Conservation (phyloP, 169 alveolate species). For the Plasmodium berghei region DNA sequence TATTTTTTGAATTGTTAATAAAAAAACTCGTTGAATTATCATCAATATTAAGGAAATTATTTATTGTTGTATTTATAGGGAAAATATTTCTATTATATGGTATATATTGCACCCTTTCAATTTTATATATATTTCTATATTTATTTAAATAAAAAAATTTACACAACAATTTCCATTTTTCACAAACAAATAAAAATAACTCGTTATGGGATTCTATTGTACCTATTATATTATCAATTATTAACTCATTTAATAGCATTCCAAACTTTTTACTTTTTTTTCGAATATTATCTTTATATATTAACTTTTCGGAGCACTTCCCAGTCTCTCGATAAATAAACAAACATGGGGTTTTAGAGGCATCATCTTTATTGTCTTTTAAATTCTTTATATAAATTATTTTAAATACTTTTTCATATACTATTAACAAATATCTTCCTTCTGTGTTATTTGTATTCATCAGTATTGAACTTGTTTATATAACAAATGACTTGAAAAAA, state of each 20-base stretch:
- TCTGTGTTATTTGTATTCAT: constrained; percentile 74
- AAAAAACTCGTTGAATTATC: constrained; percentile 52
- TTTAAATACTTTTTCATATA: constrained; percentile 76
- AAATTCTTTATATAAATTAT: constrained; percentile 70
- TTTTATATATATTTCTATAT: constrained; percentile 69
- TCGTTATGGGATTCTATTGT: constrained; percentile 40
- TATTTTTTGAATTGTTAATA: constrained; percentile 25
- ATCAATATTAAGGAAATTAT: constrained; percentile 54
- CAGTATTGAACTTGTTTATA: constrained; percentile 11
- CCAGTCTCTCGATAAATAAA: constrained; percentile 61
- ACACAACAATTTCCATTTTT: constrained; percentile 64
- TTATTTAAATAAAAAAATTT: constrained; percentile 64
- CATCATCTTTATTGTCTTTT: constrained; percentile 62
- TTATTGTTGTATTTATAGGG: constrained; percentile 36
- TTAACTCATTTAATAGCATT: constrained; percentile 49
- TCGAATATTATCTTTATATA: constrained; percentile 54
- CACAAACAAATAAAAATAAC: constrained; percentile 66
- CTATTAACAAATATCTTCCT: constrained; percentile 68
- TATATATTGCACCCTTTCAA: constrained; percentile 64
- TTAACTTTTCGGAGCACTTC: constrained; percentile 57
- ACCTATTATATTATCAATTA: constrained; percentile 65
- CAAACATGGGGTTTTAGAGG: constrained; percentile 35
- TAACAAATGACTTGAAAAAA: constrained; percentile 2
- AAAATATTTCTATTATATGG: constrained; percentile 52
- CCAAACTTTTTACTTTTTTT: constrained; percentile 65